Evolutionary conservation across 2,329 filamentous ascomycete species (phyloP).

Genomic region (Diaporthe vexans): DNA sequence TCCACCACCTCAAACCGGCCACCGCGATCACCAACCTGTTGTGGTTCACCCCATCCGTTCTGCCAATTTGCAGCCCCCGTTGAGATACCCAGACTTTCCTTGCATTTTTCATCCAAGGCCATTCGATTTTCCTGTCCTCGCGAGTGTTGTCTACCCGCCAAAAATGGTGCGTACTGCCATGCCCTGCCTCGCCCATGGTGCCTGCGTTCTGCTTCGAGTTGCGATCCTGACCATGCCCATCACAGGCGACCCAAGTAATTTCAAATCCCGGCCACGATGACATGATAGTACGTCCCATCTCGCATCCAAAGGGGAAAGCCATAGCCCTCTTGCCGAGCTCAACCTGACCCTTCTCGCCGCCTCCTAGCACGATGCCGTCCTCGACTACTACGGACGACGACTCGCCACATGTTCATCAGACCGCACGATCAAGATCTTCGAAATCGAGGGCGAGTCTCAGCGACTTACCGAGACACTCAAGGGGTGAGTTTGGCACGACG

Average conservation of each 20-base stretch:
- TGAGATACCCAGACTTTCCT: neutral
- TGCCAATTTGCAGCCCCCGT: neutral
- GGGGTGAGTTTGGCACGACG: slow-evolving; percentile 71
- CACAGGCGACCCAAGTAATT: slow-evolving; percentile 77
- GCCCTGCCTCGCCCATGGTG: neutral
- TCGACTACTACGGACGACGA: slow-evolving; percentile 97
- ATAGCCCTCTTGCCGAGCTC: slow-evolving; percentile 21
- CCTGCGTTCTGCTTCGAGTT: neutral
- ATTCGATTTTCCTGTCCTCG: neutral
- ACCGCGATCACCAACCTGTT: neutral
- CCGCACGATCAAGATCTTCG: slow-evolving; percentile 99
- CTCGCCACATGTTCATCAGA: slow-evolving; percentile 98
- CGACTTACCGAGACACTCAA: slow-evolving; percentile 92
- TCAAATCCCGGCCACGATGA: slow-evolving; percentile 94
- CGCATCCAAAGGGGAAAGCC: slow-evolving; percentile 16
- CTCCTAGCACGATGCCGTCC: slow-evolving; percentile 90
- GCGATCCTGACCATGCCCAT: slow-evolving; percentile 32
- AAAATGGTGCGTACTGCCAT: slow-evolving; percentile 40
- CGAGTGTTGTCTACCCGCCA: slow-evolving; percentile 26
- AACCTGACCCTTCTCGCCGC: slow-evolving; percentile 40
- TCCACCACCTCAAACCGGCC: neutral
- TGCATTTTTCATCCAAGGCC: neutral
- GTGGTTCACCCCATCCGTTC: neutral
- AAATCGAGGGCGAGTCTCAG: slow-evolving; percentile 94
- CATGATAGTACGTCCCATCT: slow-evolving; percentile 88